A percentile compares a stretch with the other conserved stretches of the same genome.
phyloP scores from a whole-genome alignment of 1,284 basidiomycete species.

The Malassezia brasiliensis region DNA sequence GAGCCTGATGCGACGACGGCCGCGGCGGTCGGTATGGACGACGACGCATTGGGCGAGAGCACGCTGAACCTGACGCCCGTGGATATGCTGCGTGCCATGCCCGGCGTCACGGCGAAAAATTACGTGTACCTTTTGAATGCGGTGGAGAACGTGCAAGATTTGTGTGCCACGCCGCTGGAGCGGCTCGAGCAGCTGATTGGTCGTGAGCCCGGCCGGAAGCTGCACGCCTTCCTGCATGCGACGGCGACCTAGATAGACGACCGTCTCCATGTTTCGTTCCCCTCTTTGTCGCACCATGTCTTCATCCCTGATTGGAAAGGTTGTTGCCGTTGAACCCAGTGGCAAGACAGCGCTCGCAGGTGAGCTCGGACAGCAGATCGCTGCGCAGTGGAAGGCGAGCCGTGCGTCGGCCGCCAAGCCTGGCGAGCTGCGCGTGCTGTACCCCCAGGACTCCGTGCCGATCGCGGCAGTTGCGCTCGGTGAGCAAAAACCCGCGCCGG shows the following conservation, averaged over 20 bases:
- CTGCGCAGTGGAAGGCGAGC: constrained; percentile 37
- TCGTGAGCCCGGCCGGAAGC: constrained; percentile 66
- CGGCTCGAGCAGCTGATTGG: constrained; percentile 70
- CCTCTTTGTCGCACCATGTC: not conserved
- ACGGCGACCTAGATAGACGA: not conserved
- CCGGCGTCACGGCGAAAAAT: constrained; percentile 73
- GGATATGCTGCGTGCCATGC: constrained; percentile 51
- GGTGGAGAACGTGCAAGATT: constrained; percentile 64
- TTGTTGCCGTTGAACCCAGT: constrained; percentile 9
- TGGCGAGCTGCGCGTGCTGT: constrained; percentile 40
- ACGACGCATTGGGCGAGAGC: constrained; percentile 21
- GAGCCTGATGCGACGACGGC: constrained; percentile 81
- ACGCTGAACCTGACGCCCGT: constrained; percentile 34
- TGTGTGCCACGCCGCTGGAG: constrained; percentile 61
- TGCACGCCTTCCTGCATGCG: constrained; percentile 58
- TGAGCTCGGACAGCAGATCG: constrained; percentile 18
- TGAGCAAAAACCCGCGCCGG: constrained; percentile 35
- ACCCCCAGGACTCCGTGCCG: constrained; percentile 24
- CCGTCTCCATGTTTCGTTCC: not conserved
- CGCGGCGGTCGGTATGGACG: constrained; percentile 51
- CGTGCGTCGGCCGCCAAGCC: constrained; percentile 33
- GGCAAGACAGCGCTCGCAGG: constrained; percentile 3
- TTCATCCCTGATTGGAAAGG: constrained; percentile 9
- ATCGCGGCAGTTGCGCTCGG: constrained; percentile 39
- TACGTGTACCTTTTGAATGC: constrained; percentile 72